Evolutionary conservation across 257 asterid species (phyloP), one percentile per base, ranked within the genome.

Genomic region (Salvia miltiorrhiza): DNA sequence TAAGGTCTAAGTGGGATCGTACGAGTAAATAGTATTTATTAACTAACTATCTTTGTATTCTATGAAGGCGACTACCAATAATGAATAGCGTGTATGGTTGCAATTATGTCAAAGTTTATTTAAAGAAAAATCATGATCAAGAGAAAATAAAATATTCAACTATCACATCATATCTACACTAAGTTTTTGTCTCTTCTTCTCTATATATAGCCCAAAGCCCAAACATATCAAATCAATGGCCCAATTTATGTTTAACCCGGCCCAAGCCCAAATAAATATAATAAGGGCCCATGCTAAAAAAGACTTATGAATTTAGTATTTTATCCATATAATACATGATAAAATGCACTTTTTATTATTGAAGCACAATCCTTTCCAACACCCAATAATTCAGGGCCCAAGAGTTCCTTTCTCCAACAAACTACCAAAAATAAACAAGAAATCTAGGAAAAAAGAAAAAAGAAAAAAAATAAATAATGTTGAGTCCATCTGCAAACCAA

Each of bases 401-500:
- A n/a, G 45, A 54, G 4, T 39, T 13, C 35, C 47, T 5, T 21
- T 44, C 45, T 14, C 56, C 17, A 63, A 35, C 10, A 52, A 58
- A 21, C 12, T 21, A 40, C 13, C 55, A 26, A 44, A 45, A 43
- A 13, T n/a, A n/a, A n/a, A n/a, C n/a, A n/a, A n/a, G n/a, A n/a
- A n/a, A n/a, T n/a, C n/a, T n/a, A n/a, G n/a, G n/a, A n/a, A n/a
- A n/a, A n/a, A n/a, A n/a, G n/a, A n/a, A n/a, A n/a, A n/a, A n/a
- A n/a, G n/a, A 33, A 1, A 0, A 35, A 48, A 20, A 33, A 68
- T 9, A 58, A 1, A 35, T 54, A 24, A 47, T 49, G 33, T 33
- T 20, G 55, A 16, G 52, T 74, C 58, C 58, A 60, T 76, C 58
- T 60, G 71, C 71, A 35, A 69, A 70, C 45, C 90, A 87, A 71